phyloP scores from a whole-genome alignment of 106 monocot species.

The Dactylorhiza incarnata region DNA sequence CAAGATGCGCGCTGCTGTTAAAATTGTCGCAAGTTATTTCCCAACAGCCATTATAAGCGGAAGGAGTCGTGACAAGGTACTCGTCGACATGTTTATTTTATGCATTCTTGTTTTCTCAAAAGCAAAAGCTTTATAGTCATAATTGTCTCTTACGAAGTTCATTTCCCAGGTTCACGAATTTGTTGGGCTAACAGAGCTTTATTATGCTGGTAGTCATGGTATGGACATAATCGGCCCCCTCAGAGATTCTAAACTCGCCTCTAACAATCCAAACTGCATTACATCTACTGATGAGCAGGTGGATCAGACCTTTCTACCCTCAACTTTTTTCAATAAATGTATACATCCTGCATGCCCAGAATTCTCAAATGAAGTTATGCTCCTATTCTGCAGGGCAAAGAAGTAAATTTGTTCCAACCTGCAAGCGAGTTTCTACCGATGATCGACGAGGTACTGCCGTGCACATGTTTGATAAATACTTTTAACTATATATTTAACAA shows the following conservation, averaged over 20 bases:
- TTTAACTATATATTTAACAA: background rate
- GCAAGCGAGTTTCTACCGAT: constrained; percentile 71
- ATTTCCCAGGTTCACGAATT: constrained; percentile 67
- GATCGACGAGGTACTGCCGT: constrained; percentile 54
- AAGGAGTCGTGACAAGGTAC: constrained; percentile 82
- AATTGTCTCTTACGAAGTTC: background rate
- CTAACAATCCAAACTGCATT: constrained; percentile 50
- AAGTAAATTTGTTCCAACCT: constrained; percentile 75
- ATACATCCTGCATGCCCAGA: no score
- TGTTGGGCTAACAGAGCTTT: constrained; percentile 59
- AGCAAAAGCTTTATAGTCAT: background rate
- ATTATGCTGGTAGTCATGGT: constrained; percentile 96
- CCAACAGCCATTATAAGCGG: constrained; percentile 88
- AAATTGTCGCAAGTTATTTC: constrained; percentile 46
- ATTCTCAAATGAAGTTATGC: background rate
- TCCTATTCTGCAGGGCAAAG: constrained; percentile 37
- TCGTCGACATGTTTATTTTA: background rate
- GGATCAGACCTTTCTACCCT: background rate
- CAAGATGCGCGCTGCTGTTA: constrained; percentile 82
- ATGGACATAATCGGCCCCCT: constrained; percentile 94
- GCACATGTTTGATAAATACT: background rate
- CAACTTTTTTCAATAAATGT: background rate
- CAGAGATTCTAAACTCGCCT: constrained; percentile 16
- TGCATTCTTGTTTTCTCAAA: background rate
- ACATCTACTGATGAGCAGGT: constrained; percentile 63